Percentiles rank a stretch among this genome's conserved stretches.
These are phyloP conservation scores for Persicaria tinctoria DNA, from an alignment of 148 eudicot genomes.

Conservation along the genomic window DNA sequence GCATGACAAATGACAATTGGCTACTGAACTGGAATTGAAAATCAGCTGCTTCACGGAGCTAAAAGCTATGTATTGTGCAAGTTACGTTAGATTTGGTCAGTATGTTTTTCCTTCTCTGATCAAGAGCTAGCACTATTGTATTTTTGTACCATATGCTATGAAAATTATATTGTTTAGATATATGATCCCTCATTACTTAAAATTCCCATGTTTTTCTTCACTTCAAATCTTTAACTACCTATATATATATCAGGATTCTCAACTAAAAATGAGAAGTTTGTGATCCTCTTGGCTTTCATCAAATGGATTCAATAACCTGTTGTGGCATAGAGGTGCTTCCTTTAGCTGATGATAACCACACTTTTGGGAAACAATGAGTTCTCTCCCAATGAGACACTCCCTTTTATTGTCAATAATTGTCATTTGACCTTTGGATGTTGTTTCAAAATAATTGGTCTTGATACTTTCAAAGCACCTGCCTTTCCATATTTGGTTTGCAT, in stretches of 20 bases:
- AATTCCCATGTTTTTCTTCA: not conserved
- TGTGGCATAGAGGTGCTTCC: not conserved
- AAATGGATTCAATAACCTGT: not conserved
- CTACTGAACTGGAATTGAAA: not conserved
- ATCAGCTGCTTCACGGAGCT: slow-evolving; percentile 9
- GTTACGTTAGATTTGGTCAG: slow-evolving; percentile 1
- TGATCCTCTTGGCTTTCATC: not conserved
- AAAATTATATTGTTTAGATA: not conserved
- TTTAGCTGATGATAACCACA: not conserved
- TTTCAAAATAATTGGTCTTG: too few relatives aligned
- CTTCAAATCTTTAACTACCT: not conserved
- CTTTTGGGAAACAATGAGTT: not conserved
- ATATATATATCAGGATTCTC: not conserved
- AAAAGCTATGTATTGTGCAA: not conserved
- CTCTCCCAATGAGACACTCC: not conserved
- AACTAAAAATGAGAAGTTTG: not conserved
- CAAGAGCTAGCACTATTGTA: not conserved
- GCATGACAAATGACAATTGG: not conserved
- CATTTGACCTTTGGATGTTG: too few relatives aligned
- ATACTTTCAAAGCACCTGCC: too few relatives aligned
- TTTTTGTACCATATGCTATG: slow-evolving; percentile 2
- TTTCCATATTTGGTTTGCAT: too few relatives aligned
- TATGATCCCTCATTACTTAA: not conserved
- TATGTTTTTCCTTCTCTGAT: not conserved
- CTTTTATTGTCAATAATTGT: too few relatives aligned